These are phyloP conservation scores for Podila epicladia DNA, from an alignment of 192 early-diverging fungal genomes.

Conservation along the genomic window DNA sequence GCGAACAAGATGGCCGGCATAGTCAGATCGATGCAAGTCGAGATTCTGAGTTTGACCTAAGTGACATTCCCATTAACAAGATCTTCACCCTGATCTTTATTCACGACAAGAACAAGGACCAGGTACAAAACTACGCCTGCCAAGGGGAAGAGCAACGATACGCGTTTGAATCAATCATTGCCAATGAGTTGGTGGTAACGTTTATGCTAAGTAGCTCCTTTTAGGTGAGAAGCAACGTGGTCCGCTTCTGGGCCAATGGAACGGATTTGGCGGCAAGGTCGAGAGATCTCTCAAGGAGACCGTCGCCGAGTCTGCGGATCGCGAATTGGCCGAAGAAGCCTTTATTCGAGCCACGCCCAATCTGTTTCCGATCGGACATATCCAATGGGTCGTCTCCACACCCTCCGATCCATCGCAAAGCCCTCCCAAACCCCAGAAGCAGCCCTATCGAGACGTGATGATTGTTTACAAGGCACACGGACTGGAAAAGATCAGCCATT, in stretches of 20 bases:
- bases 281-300: constrained; percentile 17
- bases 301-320: constrained; percentile 22
- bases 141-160: background rate
- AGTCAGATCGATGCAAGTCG: background rate
- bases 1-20: no score
- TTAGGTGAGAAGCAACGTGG: constrained; percentile 33
- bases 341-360: constrained; percentile 17
- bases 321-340: constrained; percentile 33
- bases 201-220: constrained; percentile 12
- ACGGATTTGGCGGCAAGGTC: constrained; percentile 50
- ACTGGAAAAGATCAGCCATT: background rate
- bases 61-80: constrained; percentile 12
- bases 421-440: background rate
- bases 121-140: constrained; percentile 1
- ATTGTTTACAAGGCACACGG: constrained; percentile 33
- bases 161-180: no score
- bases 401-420: background rate
- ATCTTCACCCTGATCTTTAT: constrained; percentile 45
- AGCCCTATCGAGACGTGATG: constrained; percentile 31
- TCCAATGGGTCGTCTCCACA: constrained; percentile 35
- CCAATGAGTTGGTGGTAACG: no score
- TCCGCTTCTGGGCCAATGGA: constrained; percentile 39
- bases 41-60: constrained; percentile 18
- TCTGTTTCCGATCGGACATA: constrained; percentile 24
- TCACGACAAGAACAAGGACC: constrained; percentile 25